Evolutionary conservation across 106 monocot species (phyloP), one percentile per base, ranked within the genome.

Genomic region (Platanthera zijinensis): DNA sequence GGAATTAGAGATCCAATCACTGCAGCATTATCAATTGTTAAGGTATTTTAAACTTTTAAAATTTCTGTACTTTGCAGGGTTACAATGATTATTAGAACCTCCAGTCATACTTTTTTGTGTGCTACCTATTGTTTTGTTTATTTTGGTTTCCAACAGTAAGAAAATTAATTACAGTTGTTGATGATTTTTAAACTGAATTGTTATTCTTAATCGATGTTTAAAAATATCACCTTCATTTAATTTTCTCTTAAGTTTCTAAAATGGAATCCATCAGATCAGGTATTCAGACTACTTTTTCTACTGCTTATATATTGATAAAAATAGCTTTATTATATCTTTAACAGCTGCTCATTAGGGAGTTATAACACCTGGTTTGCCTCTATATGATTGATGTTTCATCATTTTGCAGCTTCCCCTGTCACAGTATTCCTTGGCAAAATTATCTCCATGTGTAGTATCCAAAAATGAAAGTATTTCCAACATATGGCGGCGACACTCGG

Each of bases 1-100:
- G 97, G 97, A 71, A 83, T 88, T 72, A 89, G 84, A 78, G 97
- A 99, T 84, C 97, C 97, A 52, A 78, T 99, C 73, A 86, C 94
- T 39, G 97, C 97, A 80, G 90, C 91, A 77, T 80, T 82, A 19
- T 72, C 79, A 79, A 88, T 99, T 74, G 89, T 88, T 3, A 90
- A 91, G 93, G 97, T 99, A 85, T 11, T 71, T 78, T 48, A 47
- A 51, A 50, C 6, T 45, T 67, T 51, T 47, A 19, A n/a, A 62
- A 2, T 62, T 62, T 59, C 21, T 7, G 62, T 22, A 62, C 22
- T 62, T 62, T 62, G 22, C 18, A 22, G 21, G 21, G 9, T 62
- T 62, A 62, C 22, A 5, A 19, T 62, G 22, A 62, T 22, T 22
- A 62, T 22, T 56, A 56, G 17, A 12, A 56, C 11, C 13, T 56